Base-by-base conservation (phyloP, 1,139 yeast genomes). In the Geotrichum citri-aurantii region DNA sequence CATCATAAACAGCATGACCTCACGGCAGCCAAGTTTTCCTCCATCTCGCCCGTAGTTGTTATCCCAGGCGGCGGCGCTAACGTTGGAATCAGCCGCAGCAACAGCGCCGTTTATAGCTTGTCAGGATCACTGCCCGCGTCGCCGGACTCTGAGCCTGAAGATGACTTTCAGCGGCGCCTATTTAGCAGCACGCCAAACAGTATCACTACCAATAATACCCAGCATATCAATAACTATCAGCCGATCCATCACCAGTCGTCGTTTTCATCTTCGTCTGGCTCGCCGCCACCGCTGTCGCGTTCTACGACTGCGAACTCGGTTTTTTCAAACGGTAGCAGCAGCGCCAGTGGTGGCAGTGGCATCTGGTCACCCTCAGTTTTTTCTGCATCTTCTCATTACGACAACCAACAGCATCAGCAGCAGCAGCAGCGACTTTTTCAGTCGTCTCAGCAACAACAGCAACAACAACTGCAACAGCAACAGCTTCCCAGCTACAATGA, bases 241-340 rank as follows among this genome's bases (percentile, higher is more conserved):
- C 11, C 33, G 37, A 23, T 53, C 64, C 29, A 61, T 56, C 56
- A 58, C 63, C 29, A 59, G 63, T 49, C 60, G 53, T 57, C 14
- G 59, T 47, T 24, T 57, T 50, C 48, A 40, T 60, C 60, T 47
- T 53, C 64, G 24, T 61, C 62, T n/a, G 49, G 57, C 48, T 54
- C 62, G 44, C 50, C 56, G 10, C 65, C 64, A 23, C 61, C 59
- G 17, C 56, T 61, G 40, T 60, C 64, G 14, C 53, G 62, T 4
- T 58, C 63, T 8, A 59, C 62, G 37, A 59, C 64, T 27, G 58
- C 64, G 5, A 58, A 58, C 33, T 57, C 59, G 4, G 24, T 50
- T 8, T 40, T 49, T 26, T 31, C 55, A 14, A 27, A 31, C 29
- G 50, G 40, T 14, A 17, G 48, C 37, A 17, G 26, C n/a, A 31